Conservation (phyloP, 495 filamentous ascomycete genomes). For the Physcia stellaris region DNA sequence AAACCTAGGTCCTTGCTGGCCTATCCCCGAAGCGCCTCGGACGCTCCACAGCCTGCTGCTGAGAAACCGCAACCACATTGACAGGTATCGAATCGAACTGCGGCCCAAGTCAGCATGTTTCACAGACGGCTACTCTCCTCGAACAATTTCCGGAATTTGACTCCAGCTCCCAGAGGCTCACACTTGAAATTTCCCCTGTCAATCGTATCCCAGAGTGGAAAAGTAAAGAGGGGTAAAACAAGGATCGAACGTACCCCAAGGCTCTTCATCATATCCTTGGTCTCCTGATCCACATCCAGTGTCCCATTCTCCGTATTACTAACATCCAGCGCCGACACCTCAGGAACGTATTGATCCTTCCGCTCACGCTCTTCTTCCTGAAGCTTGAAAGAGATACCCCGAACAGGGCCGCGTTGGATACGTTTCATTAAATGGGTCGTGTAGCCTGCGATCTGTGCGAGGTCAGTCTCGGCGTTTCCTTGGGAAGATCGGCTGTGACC, state of each 20-base stretch:
- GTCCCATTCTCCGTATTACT: constrained; percentile 76
- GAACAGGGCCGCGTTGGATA: constrained; percentile 97
- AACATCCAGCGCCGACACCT: constrained; percentile 96
- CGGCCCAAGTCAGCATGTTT: constrained; percentile 7
- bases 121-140: no score
- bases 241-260: constrained; percentile 64
- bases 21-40: constrained; percentile 50
- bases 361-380: constrained; percentile 99
- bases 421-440: constrained; percentile 97
- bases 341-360: constrained; percentile 99
- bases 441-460: constrained; percentile 81
- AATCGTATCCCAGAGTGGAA: no score
- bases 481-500: neutral
- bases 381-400: constrained; percentile 99
- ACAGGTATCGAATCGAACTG: constrained; percentile 96
- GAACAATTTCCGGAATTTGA: no score
- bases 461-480: no score
- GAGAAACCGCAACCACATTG: constrained; percentile 78
- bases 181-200: no score
- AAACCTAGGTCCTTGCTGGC: constrained; percentile 28
- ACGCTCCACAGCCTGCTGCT: constrained; percentile 74
- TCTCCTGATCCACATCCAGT: constrained; percentile 90
- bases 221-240: no score
- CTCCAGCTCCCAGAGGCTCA: no score
- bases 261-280: constrained; percentile 96